Conservation (phyloP, 2,329 filamentous ascomycete species). For the Didymella sp. region DNA sequence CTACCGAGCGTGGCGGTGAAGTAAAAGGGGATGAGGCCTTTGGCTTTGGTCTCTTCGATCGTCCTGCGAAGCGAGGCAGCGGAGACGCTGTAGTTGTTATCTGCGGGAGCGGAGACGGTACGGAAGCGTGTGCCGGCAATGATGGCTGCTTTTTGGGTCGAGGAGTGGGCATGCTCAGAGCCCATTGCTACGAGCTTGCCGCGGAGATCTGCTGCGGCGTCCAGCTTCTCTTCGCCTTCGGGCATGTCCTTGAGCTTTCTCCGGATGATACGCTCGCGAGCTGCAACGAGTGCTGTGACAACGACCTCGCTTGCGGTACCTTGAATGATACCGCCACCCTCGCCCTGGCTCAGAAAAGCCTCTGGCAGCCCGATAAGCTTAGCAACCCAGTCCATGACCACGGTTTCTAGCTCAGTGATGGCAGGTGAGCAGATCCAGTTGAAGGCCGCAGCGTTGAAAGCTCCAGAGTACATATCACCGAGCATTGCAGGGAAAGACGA, state of each 20-base stretch:
- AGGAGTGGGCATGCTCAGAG: constrained; percentile 80
- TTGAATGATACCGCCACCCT: constrained; percentile 92
- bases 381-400: constrained; percentile 91
- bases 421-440: constrained; percentile 97
- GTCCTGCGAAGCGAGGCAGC: constrained; percentile 66
- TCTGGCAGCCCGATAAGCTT: constrained; percentile 75
- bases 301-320: constrained; percentile 89
- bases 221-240: constrained; percentile 51
- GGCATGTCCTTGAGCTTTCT: constrained; percentile 37
- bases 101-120: constrained; percentile 67
- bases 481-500: constrained; percentile 85
- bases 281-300: constrained; percentile 85
- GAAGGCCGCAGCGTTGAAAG: constrained; percentile 89
- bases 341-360: constrained; percentile 74
- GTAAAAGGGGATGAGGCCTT: constrained; percentile 84
- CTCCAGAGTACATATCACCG: constrained; percentile 88
- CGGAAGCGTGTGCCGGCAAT: constrained; percentile 85
- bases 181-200: constrained; percentile 80
- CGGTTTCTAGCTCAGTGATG: constrained; percentile 90
- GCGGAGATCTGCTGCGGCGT: constrained; percentile 70
- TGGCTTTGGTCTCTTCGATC: constrained; percentile 69
- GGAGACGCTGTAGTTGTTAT: constrained; percentile 74
- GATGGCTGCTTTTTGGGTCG: constrained; percentile 84
- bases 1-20: constrained; percentile 84
- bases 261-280: constrained; percentile 71